These are phyloP conservation scores for Cyberlindnera amylophila DNA, from an alignment of 805 yeast genomes.

Conservation along the genomic window DNA sequence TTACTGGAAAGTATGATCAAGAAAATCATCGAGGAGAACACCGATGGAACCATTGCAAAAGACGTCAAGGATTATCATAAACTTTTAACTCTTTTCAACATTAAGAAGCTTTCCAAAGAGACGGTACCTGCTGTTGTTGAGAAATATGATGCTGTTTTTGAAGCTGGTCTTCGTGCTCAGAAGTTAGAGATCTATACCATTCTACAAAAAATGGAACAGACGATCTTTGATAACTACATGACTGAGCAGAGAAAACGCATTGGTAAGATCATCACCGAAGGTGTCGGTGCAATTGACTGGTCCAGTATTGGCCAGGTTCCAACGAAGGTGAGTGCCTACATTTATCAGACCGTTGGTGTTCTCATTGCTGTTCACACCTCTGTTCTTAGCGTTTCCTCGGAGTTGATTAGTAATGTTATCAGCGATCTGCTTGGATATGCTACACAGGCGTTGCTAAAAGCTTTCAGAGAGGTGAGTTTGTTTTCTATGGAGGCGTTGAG, in stretches of 20 bases:
- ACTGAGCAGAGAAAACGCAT: constrained; percentile 41
- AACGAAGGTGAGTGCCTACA: constrained; percentile 41
- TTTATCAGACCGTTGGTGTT: constrained; percentile 46
- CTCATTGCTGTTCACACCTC: constrained; percentile 50
- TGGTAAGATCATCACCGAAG: constrained; percentile 38
- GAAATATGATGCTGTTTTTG: constrained; percentile 48
- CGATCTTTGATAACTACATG: constrained; percentile 51
- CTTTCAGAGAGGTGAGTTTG: constrained; percentile 39
- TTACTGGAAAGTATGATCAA: constrained; percentile 40
- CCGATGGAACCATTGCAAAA: constrained; percentile 14
- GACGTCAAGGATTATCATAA: constrained; percentile 41
- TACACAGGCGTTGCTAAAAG: constrained; percentile 34
- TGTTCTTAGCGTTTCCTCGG: constrained; percentile 45
- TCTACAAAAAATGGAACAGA: constrained; percentile 46
- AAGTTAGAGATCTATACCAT: constrained; percentile 42
- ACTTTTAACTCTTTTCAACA: constrained; percentile 50
- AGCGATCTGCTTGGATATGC: constrained; percentile 40
- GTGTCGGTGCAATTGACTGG: constrained; percentile 43
- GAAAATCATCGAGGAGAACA: constrained; percentile 38
- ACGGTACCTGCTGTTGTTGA: constrained; percentile 47
- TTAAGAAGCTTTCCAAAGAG: constrained; percentile 42
- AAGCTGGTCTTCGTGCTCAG: constrained; percentile 39
- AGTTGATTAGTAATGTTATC: constrained; percentile 42
- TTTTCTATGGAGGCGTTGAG: constrained; percentile 45
- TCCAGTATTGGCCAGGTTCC: constrained; percentile 30